Percentiles rank a stretch among this genome's conserved stretches.
Conservation (phyloP, 805 yeast genomes). For the Maudiozyma bulderi region DNA sequence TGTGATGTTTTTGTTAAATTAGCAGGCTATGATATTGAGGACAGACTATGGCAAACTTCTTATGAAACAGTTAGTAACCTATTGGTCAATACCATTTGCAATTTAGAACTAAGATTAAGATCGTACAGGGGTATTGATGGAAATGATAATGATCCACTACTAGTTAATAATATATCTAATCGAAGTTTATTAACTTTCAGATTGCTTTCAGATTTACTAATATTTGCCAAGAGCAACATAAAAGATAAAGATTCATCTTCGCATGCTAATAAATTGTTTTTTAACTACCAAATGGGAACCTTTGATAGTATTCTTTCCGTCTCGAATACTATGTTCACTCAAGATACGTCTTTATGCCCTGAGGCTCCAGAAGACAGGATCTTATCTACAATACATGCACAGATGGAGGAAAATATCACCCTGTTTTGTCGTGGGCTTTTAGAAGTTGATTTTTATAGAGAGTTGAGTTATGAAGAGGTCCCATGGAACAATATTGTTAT, state of each 20-base stretch:
- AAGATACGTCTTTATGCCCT: no score
- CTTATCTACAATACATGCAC: not conserved
- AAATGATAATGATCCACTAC: not conserved
- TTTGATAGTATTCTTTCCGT: not conserved
- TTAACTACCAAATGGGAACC: not conserved
- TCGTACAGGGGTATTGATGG: conserved; percentile 28
- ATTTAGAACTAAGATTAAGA: conserved; percentile 56
- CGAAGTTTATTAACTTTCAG: conserved; percentile 54
- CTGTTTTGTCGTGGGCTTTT: conserved; percentile 2
- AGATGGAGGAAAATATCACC: conserved; percentile 12
- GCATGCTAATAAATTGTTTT: not conserved
- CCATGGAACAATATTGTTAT: not conserved
- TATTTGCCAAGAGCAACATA: not conserved
- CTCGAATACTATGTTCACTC: not conserved
- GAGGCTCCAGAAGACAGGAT: not conserved
- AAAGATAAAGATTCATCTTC: not conserved
- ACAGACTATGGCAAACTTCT: not conserved
- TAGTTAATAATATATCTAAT: conserved; percentile 29
- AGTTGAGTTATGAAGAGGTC: not conserved
- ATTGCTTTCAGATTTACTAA: conserved; percentile 33
- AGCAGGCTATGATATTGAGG: not conserved
- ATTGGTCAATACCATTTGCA: conserved; percentile 48
- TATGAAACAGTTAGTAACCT: conserved; percentile 17
- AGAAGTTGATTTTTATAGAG: conserved; percentile 5
- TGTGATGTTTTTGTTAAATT: conserved; percentile 15